These are phyloP conservation scores for Gonapodya prolifera DNA, from an alignment of 192 early-diverging fungal species.

Conservation along the genomic window DNA sequence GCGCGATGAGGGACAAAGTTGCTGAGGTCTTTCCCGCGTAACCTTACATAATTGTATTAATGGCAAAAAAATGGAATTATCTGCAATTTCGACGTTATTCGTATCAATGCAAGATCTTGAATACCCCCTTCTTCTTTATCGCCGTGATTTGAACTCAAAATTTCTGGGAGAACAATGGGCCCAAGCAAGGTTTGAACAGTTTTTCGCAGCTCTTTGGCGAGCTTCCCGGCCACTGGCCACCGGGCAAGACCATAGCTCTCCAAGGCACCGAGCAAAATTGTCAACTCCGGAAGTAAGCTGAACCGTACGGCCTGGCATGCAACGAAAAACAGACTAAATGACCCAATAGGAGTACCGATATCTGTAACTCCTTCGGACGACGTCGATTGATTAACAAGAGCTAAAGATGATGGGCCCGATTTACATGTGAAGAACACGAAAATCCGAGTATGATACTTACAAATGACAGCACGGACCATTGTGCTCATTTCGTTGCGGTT, in stretches of 20 bases:
- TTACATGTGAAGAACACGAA: neutral
- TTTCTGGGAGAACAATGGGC: neutral
- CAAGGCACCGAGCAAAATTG: neutral
- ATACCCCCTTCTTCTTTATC: too few relatives aligned
- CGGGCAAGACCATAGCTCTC: neutral
- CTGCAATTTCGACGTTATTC: too few relatives aligned
- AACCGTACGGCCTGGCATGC: neutral
- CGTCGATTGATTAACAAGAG: neutral
- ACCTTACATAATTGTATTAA: neutral
- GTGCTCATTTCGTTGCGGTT: neutral
- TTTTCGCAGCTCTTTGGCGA: neutral
- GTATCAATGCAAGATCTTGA: too few relatives aligned
- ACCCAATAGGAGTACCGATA: neutral
- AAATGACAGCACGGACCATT: neutral
- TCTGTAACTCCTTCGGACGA: neutral
- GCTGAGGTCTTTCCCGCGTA: constrained; percentile 15
- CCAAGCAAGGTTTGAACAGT: neutral
- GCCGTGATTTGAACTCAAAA: too few relatives aligned
- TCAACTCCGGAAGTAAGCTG: neutral
- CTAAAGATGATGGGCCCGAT: neutral
- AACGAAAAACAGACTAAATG: neutral
- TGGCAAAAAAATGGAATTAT: too few relatives aligned
- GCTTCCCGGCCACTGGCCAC: neutral
- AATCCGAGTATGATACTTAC: neutral
- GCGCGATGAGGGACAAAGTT: constrained; percentile 11